Evolutionary conservation across 1,284 basidiomycete genomes (phyloP).

Genomic region (Mycena citricolor): DNA sequence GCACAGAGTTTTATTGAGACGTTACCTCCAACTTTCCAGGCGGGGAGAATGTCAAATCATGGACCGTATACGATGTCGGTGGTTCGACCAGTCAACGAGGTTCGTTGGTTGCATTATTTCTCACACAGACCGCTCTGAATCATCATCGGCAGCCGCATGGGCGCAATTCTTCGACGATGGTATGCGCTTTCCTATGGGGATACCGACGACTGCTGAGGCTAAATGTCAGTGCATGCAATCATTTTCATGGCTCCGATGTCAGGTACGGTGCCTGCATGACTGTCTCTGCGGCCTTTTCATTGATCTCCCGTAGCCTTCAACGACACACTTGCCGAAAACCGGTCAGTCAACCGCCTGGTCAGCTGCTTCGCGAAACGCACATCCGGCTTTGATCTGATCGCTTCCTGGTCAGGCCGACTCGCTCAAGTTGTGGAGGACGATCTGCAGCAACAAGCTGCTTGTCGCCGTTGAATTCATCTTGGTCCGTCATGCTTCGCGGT

Average conservation of each 20-base stretch:
- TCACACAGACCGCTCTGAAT: neutral
- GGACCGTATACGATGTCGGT: conserved; percentile 65
- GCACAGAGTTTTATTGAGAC: conserved; percentile 9
- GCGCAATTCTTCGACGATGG: conserved; percentile 67
- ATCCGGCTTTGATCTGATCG: neutral
- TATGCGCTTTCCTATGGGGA: conserved; percentile 27
- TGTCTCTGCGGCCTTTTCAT: neutral
- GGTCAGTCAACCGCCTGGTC: conserved; percentile 58
- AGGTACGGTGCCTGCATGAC: neutral
- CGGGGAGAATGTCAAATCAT: conserved; percentile 43
- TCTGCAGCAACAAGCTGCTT: conserved; percentile 58
- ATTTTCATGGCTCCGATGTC: conserved; percentile 68
- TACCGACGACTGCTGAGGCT: conserved; percentile 4
- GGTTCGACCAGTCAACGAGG: conserved; percentile 56
- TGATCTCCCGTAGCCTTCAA: conserved; percentile 45
- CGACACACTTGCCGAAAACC: conserved; percentile 60
- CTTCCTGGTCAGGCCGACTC: conserved; percentile 47
- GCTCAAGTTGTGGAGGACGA: conserved; percentile 57
- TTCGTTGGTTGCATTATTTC: conserved; percentile 26
- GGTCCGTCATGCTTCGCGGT: conserved; percentile 2
- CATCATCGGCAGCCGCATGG: conserved; percentile 48
- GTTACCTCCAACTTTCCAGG: conserved; percentile 23
- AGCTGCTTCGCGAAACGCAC: neutral
- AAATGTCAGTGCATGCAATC: conserved; percentile 50
- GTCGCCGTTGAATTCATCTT: conserved; percentile 53